Percentiles rank a stretch among this genome's conserved stretches.
Conservation (phyloP, 164 flowering plant species). For the Stephania japonica region DNA sequence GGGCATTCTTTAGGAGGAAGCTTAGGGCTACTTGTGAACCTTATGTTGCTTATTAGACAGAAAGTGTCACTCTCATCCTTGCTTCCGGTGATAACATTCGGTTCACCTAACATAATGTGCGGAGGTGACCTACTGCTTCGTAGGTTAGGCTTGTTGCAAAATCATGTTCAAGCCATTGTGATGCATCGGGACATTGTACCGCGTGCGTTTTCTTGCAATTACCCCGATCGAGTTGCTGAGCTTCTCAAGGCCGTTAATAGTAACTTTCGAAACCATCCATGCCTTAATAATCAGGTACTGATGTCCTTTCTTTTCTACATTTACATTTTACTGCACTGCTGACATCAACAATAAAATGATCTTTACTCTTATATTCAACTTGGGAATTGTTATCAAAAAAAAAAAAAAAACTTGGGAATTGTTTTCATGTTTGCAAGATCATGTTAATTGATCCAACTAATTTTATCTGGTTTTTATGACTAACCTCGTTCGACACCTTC, state of each 20-base stretch:
- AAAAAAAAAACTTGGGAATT: not conserved
- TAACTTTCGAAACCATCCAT: conserved; percentile 74
- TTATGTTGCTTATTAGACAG: conserved; percentile 77
- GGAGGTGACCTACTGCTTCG: conserved; percentile 78
- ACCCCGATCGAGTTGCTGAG: conserved; percentile 75
- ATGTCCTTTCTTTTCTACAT: not conserved
- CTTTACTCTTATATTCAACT: not conserved
- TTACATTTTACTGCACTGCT: not conserved
- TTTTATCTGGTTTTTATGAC: not conserved
- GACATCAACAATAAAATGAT: too few relatives aligned
- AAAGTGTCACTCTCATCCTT: conserved; percentile 66
- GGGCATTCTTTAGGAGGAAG: conserved; percentile 99
- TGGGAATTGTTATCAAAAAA: not conserved
- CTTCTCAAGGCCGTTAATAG: conserved; percentile 84
- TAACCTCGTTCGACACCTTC: too few relatives aligned
- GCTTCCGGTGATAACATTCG: conserved; percentile 92
- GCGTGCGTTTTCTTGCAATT: conserved; percentile 83
- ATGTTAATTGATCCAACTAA: not conserved
- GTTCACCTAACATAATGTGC: conserved; percentile 83
- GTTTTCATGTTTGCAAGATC: not conserved
- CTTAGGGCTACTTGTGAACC: conserved; percentile 71
- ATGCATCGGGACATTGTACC: conserved; percentile 98
- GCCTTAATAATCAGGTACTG: conserved; percentile 71
- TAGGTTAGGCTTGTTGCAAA: conserved; percentile 63
- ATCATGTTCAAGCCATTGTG: conserved; percentile 63